Base-by-base conservation (phyloP, 2,329 filamentous ascomycete genomes). In the Colletotrichum noveboracense region DNA sequence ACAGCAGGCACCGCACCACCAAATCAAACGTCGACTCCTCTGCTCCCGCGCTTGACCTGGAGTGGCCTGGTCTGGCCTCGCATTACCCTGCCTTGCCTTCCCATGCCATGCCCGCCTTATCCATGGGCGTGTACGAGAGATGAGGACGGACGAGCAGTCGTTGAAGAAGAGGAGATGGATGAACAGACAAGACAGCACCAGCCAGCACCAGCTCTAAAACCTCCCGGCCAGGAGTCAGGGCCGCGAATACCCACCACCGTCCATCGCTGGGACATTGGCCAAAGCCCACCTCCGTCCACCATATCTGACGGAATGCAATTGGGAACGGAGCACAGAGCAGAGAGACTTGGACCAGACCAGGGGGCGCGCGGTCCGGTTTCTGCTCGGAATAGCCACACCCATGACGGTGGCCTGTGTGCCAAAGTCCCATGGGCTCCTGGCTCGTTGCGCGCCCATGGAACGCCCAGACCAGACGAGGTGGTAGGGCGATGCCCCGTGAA, bases 321-420 rank as follows among this genome's bases (percentile, higher is more conserved):
- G 32, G n/a, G 34, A 36, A 24, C 62, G 13, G 56, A n/a, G 56
- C 38, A 43, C 38, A 43, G 38, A 43, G 38, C 38, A 43, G 38
- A 43, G 38, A 43, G 38, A n/a, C 38, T n/a, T 43, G 38, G 38
- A 43, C 18, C 38, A 43, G 38, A n/a, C 38, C 38, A 43, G 38
- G 38, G 38, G 38, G 38, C 38, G 18, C 38, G 38, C 56, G 61
- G 66, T 56, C 66, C 67, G 21, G 60, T 74, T 61, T 65, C 55
- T 71, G 67, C 60, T 74, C 60, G 60, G 67, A 66, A 74, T 66
- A 71, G 71, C 61, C 52, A 66, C 61, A 74, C 61, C 48, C 71
- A 62, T 74, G 61, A 28, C 34, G 26, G 48, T 62, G 71, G 38
- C 66, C 71, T 43, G 38, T 43, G 38, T 43, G 38, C 38, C 38